Evolutionary conservation across 192 early-diverging fungal species (phyloP).

Genomic region (Coemansia sp.): DNA sequence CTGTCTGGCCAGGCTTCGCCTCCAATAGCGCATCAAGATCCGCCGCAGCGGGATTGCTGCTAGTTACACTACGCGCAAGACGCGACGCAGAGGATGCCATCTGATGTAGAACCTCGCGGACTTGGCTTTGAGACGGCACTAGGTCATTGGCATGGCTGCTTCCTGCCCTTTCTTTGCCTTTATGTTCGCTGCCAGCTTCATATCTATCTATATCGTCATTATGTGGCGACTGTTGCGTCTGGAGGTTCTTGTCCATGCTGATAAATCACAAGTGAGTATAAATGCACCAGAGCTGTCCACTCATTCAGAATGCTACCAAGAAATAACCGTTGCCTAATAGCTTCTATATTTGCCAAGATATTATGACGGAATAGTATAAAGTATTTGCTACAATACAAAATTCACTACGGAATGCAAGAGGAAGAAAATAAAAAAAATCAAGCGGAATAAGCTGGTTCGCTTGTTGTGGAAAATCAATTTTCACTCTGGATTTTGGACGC

Average conservation of each 20-base stretch:
- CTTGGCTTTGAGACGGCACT: background rate
- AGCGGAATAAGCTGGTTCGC: too few species aligned
- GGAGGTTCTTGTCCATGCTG: background rate
- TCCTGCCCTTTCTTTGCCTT: background rate
- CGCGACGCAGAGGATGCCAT: conserved; percentile 27
- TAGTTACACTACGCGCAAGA: conserved; percentile 26
- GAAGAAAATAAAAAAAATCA: too few species aligned
- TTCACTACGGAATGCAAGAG: background rate
- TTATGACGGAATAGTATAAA: too few species aligned
- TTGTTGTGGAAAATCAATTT: too few species aligned
- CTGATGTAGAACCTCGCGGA: background rate
- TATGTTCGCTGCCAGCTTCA: background rate
- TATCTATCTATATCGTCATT: background rate
- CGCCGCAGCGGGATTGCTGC: conserved; percentile 10
- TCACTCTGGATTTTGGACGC: too few species aligned
- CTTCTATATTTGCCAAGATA: background rate
- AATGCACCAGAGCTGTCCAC: background rate
- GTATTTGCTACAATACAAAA: background rate
- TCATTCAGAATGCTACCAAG: background rate
- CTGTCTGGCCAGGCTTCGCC: conserved; percentile 24
- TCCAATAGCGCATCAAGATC: conserved; percentile 23
- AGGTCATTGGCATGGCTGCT: background rate
- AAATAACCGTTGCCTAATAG: background rate
- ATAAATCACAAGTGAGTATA: too few species aligned
- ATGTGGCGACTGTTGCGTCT: background rate